Conservation (phyloP, 768 basidiomycete genomes). For the Kwoniella europaea region DNA sequence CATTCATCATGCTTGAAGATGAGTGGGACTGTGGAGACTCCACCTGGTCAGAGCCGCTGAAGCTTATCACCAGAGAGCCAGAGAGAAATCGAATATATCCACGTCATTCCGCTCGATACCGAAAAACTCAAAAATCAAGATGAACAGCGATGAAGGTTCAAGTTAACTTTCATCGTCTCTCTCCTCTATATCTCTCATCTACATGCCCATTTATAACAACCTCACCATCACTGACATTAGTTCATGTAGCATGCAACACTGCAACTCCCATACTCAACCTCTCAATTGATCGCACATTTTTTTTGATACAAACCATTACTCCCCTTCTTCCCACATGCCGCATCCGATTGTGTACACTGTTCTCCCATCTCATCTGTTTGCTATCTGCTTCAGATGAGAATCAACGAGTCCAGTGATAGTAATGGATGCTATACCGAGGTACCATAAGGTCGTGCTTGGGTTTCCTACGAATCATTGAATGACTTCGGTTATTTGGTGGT, state of each 20-base stretch:
- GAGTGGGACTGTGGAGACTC: neutral
- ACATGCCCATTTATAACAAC: too few species aligned
- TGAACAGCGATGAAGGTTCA: too few species aligned
- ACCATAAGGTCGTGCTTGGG: slow-evolving; percentile 34
- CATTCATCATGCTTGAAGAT: too few species aligned
- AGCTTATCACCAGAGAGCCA: neutral
- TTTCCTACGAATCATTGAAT: neutral
- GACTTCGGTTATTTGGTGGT: slow-evolving; percentile 1
- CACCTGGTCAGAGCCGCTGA: neutral
- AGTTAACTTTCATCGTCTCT: too few species aligned
- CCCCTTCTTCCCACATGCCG: neutral
- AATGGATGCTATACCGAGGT: slow-evolving; percentile 50
- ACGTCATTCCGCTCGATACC: too few species aligned
- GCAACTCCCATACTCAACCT: neutral
- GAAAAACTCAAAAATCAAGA: too few species aligned
- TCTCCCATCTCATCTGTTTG: slow-evolving; percentile 20
- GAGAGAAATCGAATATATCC: neutral
- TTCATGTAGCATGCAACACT: too few species aligned
- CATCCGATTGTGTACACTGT: slow-evolving; percentile 45
- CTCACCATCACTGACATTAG: too few species aligned
- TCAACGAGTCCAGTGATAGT: slow-evolving; percentile 47
- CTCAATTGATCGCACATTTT: neutral
- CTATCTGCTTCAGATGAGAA: neutral
- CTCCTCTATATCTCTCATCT: too few species aligned
- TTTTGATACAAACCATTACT: neutral